Evolutionary conservation across 2,329 filamentous ascomycete species (phyloP).

Genomic region (Metarhizium humberi): DNA sequence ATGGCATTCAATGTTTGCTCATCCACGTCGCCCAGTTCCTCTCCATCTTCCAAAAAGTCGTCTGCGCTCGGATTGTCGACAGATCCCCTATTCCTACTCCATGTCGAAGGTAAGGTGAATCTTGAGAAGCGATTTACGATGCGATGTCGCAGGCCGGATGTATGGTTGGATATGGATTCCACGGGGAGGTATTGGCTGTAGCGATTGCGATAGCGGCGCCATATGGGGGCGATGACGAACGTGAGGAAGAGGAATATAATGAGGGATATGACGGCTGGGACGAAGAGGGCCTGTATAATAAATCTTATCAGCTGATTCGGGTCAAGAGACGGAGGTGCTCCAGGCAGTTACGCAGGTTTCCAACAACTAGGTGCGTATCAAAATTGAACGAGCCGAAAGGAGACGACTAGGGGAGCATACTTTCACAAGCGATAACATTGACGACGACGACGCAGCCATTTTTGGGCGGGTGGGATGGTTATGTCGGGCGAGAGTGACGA

Average conservation of each 20-base stretch:
- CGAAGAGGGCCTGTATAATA: constrained; percentile 52
- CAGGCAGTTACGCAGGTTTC: background rate
- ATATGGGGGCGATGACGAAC: constrained; percentile 57
- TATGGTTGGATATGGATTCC: constrained; percentile 50
- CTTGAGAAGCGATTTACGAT: constrained; percentile 24
- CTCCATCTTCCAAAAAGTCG: constrained; percentile 39
- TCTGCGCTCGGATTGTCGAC: constrained; percentile 40
- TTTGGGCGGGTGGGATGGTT: background rate
- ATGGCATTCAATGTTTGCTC: constrained; percentile 34
- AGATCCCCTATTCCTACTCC: constrained; percentile 31
- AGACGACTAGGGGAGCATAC: constrained; percentile 11
- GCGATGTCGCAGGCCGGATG: constrained; percentile 42
- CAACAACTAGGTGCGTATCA: constrained; percentile 1
- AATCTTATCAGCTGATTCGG: constrained; percentile 1
- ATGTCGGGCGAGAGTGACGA: background rate
- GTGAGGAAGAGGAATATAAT: constrained; percentile 57
- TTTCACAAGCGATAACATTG: constrained; percentile 23
- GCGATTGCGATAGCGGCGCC: constrained; percentile 59
- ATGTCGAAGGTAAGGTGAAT: constrained; percentile 31
- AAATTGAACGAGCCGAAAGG: background rate
- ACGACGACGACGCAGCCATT: constrained; percentile 1
- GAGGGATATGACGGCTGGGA: constrained; percentile 63
- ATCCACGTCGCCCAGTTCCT: constrained; percentile 56
- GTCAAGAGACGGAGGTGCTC: background rate
- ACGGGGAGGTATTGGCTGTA: constrained; percentile 69